Evolutionary conservation across 495 filamentous ascomycete species (phyloP).

Genomic region (Terfezia boudieri): DNA sequence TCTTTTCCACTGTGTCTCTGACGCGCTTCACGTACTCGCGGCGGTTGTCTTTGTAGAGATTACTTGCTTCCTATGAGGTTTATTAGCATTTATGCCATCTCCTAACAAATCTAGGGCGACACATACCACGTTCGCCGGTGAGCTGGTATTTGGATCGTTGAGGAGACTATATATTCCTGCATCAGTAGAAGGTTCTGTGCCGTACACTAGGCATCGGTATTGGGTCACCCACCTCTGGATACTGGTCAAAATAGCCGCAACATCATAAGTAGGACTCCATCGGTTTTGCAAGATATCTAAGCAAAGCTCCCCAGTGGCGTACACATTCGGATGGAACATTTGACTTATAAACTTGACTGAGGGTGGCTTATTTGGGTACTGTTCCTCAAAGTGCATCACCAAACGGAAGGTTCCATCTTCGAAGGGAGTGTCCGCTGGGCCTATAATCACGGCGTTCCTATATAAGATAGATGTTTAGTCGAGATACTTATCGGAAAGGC

Average conservation of each 20-base stretch:
- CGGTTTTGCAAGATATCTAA: constrained; percentile 94
- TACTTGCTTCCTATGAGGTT: constrained; percentile 48
- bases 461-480: constrained; percentile 1
- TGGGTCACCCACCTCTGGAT: constrained; percentile 58
- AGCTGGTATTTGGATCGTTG: constrained; percentile 94
- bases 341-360: constrained; percentile 95
- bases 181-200: neutral
- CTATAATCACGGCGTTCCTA: constrained; percentile 98
- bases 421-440: constrained; percentile 90
- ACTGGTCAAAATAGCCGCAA: constrained; percentile 87
- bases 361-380: constrained; percentile 94
- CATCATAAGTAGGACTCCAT: constrained; percentile 98
- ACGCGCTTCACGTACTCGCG: constrained; percentile 92
- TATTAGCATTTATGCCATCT: neutral
- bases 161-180: constrained; percentile 40
- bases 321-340: constrained; percentile 99
- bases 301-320: constrained; percentile 88
- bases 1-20: constrained; percentile 93
- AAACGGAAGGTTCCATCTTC: constrained; percentile 95
- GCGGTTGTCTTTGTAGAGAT: constrained; percentile 94
- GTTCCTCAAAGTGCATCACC: constrained; percentile 97
- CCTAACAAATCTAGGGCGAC: neutral
- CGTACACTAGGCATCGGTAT: neutral
- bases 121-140: constrained; percentile 60
- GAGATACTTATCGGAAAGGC: neutral